Percentiles rank a stretch among this genome's conserved stretches.
Conservation (phyloP, 2,329 filamentous ascomycete genomes). For the Fusarium guadeloupense region DNA sequence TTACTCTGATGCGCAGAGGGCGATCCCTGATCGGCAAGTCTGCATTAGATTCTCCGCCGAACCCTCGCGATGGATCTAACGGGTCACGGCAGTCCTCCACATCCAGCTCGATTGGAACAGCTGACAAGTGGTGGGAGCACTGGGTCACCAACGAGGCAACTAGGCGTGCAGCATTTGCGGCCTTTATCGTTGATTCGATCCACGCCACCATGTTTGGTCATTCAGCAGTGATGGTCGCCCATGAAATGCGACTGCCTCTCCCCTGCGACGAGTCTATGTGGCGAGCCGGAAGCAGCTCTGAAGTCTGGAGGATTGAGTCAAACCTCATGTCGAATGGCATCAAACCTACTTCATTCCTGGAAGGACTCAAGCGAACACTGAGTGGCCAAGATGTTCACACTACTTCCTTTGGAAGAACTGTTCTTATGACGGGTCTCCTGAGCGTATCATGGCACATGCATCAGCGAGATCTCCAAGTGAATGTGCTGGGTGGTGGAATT, state of each 20-base stretch:
- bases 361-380: conserved; percentile 88
- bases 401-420: conserved; percentile 91
- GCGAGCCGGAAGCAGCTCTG: conserved; percentile 87
- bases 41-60: conserved; percentile 84
- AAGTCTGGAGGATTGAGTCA: conserved; percentile 85
- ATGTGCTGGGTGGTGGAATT: conserved; percentile 77
- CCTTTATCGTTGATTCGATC: conserved; percentile 93
- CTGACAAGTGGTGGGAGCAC: conserved; percentile 92
- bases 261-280: conserved; percentile 94
- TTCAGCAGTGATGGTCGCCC: conserved; percentile 94
- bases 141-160: conserved; percentile 97
- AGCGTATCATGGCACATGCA: conserved; percentile 99
- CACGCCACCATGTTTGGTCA: conserved; percentile 99
- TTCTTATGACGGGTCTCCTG: conserved; percentile 91
- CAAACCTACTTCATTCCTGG: conserved; percentile 86
- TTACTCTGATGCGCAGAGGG: conserved; percentile 93
- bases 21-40: conserved; percentile 89
- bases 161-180: conserved; percentile 87
- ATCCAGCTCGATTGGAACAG: conserved; percentile 70
- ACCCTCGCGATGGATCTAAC: conserved; percentile 67
- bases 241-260: conserved; percentile 90
- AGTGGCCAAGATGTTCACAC: conserved; percentile 87
- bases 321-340: conserved; percentile 82
- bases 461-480: conserved; percentile 92
- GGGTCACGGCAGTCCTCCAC: conserved; percentile 69